Evolutionary conservation across 352 stramenopile genomes (phyloP).

Genomic region (Aphanomyces cochlioides): DNA sequence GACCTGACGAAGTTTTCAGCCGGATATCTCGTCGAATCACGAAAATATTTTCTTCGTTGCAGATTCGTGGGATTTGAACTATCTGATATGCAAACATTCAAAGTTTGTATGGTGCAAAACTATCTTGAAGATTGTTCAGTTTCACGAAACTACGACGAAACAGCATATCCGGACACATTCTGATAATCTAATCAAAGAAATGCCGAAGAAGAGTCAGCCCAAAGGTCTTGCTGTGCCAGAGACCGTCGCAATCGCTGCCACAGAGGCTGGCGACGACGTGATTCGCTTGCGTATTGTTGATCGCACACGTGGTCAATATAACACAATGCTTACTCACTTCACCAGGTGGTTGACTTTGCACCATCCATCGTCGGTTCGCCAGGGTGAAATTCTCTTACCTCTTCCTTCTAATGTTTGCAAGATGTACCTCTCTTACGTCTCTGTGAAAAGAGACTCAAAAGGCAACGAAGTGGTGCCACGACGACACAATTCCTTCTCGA

Average conservation of each 20-base stretch:
- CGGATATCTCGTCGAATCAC: slow-evolving; percentile 4
- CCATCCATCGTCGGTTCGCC: not conserved
- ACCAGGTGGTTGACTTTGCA: not conserved
- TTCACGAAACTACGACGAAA: not conserved
- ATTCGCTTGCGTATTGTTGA: not conserved
- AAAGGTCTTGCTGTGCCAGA: not conserved
- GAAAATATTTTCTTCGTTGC: not conserved
- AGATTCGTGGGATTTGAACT: not conserved
- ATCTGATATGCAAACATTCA: not conserved
- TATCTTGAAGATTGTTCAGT: not conserved
- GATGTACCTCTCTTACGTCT: slow-evolving; percentile 5
- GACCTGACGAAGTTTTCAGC: not conserved
- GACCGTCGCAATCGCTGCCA: not conserved
- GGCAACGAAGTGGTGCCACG: not conserved
- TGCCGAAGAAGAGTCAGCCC: not conserved
- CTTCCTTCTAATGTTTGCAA: not conserved
- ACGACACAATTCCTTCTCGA: slow-evolving; percentile 7
- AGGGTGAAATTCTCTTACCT: not conserved
- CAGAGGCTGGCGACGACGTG: not conserved
- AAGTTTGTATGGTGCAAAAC: not conserved
- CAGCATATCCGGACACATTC: not conserved
- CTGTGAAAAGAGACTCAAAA: not conserved
- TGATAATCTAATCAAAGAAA: too few relatives aligned
- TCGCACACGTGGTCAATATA: not conserved
- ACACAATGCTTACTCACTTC: not conserved